Evolutionary conservation across 805 yeast genomes (phyloP), one percentile per base, ranked within the genome.

Genomic region (Debaryomyces maramus): DNA sequence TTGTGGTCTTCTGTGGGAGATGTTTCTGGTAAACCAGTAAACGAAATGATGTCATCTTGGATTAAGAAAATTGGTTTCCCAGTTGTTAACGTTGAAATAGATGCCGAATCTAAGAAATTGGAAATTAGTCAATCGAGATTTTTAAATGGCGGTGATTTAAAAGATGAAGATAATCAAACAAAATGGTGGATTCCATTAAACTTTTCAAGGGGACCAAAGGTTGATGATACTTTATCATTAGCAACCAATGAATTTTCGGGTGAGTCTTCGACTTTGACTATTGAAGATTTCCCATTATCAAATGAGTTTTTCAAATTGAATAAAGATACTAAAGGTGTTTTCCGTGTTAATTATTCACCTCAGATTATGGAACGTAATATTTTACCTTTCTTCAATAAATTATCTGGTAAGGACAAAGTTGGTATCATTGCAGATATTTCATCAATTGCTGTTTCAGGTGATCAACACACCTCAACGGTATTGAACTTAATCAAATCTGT

Each of bases 51-150:
- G 82, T 75, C 75, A 42, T 66, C 77, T 15, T 87, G 95, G 95
- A 84, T 85, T 48, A 70, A 75, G 38, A 73, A 79, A 45, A 75
- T 83, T 36, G 96, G 96, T 4, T 86, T 68, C 64, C 96, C 95
- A 3, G 68, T 83, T 20, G 50, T 87, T 20, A 63, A 70, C 29
- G 89, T 82, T 11, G 58, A 55, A 6, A 63, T 68, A 39, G 16
- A 28, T 6, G 18, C 14, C 6, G 58, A 61, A 5, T 67, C 58
- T 9, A 52, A 54, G 3, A 47, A 55, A 15, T 60, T 82, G 46
- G 55, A 58, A 13, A 56, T 81, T 22, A 58, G 56, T 17, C 91
- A 85, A 65, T 63, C 76, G 43, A 70, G 91, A 46, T 85, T 80
- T 60, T 64, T 85, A 47, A 67, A 73, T 28, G 71, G 81, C 22